Conservation (phyloP, 148 eudicot genomes). For the Vaccinium myrtillus region DNA sequence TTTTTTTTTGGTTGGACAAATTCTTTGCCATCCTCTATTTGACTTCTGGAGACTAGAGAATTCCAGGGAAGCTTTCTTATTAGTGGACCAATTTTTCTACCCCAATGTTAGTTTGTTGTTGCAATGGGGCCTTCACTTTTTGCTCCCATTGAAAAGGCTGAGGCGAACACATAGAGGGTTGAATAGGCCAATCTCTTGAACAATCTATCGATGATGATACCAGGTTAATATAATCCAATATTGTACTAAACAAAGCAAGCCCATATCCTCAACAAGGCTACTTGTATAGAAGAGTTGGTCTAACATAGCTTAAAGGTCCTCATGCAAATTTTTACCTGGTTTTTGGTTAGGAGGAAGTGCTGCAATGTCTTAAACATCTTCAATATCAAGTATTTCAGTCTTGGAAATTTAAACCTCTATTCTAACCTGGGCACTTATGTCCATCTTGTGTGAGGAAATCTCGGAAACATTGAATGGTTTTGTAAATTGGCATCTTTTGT, state of each 20-base stretch:
- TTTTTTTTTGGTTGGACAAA: neutral
- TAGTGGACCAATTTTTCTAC: neutral
- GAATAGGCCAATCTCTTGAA: neutral
- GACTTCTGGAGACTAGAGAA: neutral
- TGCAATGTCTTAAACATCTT: slow-evolving; percentile 5
- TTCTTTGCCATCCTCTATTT: neutral
- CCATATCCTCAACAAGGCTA: neutral
- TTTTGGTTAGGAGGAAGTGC: neutral
- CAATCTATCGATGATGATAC: neutral
- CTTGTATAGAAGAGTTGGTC: neutral
- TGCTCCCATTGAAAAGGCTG: neutral
- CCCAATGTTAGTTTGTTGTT: neutral
- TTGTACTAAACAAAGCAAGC: neutral
- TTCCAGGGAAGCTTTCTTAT: neutral
- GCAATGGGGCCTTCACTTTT: neutral
- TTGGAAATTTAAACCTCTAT: neutral
- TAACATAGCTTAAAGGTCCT: neutral
- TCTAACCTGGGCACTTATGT: neutral
- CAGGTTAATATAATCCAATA: neutral
- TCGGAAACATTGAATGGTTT: neutral
- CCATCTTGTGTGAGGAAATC: neutral
- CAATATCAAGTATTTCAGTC: neutral
- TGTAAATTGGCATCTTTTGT: neutral
- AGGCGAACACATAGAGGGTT: neutral
- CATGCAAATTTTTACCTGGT: neutral